Base-by-base conservation (phyloP, 2,329 filamentous ascomycete genomes). In the Aspergillus felis region DNA sequence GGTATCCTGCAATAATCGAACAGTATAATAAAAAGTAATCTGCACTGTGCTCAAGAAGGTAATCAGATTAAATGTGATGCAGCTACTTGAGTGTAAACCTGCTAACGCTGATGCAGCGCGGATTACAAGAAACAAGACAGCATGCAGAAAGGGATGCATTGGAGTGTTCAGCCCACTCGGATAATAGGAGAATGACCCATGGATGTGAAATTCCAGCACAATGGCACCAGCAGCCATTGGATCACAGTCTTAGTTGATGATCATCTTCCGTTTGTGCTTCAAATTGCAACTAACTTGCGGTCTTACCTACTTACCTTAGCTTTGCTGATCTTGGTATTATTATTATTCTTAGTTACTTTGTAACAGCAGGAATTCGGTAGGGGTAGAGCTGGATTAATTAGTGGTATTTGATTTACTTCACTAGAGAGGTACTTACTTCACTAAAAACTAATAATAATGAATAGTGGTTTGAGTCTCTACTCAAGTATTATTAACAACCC, bases 221-320 rank as follows among this genome's bases (percentile, higher is more conserved):
- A 56, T 65, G 70, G 70, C 57, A 68, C 66, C 54, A 48, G 38
- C 57, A 58, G 54, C 53, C 53, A 71, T 72, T 72, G 70, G 70
- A 51, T 61, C 60, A 58, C 63, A 54, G 55, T 38, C 59, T 53
- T 54, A 54, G 41, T 47, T 60, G 61, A 64, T 54, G 64, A 64
- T 64, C 64, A 56, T 58, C 29, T 49, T 24, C 42, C 29, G 24
- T 20, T 28, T 28, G 42, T 47, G 29, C 38, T 47, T 49, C 41
- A 24, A 17, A 29, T 32, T 48, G 32, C 24, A 10, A 9, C 17
- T 25, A n/a, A 12, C 24, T 28, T 44, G 24, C 17, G 10, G 51
- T 32, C 42, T 48, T 54, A 27, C 20, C 25, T 27, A 29, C 10
- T 32, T 32, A 32, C 10, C 29, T 14, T 29, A 29, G 46, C 41